phyloP scores from a whole-genome alignment of 2,329 filamentous ascomycete species.

The Cercospora citrullina region DNA sequence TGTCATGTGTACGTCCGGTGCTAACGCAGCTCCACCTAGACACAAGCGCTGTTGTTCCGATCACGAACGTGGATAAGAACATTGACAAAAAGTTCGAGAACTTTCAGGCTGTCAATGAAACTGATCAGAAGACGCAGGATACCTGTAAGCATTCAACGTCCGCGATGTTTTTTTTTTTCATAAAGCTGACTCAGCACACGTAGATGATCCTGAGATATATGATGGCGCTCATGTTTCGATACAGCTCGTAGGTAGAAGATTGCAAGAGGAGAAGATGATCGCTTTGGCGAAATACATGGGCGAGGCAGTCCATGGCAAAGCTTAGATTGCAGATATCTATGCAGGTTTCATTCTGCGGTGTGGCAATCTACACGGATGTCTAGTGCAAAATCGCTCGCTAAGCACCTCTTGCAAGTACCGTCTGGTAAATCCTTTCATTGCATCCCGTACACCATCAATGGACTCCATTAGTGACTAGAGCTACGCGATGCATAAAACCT shows the following conservation, averaged over 20 bases:
- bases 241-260: slow-evolving; percentile 39
- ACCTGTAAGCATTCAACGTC: slow-evolving; percentile 41
- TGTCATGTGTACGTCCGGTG: no score
- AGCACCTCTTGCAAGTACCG: not conserved
- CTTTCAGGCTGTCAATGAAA: slow-evolving; percentile 42
- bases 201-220: slow-evolving; percentile 42
- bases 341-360: not conserved
- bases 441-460: not conserved
- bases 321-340: not conserved
- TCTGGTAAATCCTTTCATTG: not conserved
- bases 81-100: slow-evolving; percentile 48
- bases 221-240: slow-evolving; percentile 42
- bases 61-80: slow-evolving; percentile 54
- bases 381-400: not conserved
- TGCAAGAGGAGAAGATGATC: slow-evolving; percentile 44
- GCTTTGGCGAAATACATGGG: slow-evolving; percentile 39
- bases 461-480: not conserved
- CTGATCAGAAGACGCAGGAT: slow-evolving; percentile 44
- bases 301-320: slow-evolving; percentile 24
- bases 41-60: slow-evolving; percentile 55
- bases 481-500: slow-evolving; percentile 30
- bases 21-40: slow-evolving; percentile 31
- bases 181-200: slow-evolving; percentile 17
- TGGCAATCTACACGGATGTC: not conserved
- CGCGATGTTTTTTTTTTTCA: not conserved